Base-by-base conservation (phyloP, 129 eudicot genomes). In the Logfia minima region DNA sequence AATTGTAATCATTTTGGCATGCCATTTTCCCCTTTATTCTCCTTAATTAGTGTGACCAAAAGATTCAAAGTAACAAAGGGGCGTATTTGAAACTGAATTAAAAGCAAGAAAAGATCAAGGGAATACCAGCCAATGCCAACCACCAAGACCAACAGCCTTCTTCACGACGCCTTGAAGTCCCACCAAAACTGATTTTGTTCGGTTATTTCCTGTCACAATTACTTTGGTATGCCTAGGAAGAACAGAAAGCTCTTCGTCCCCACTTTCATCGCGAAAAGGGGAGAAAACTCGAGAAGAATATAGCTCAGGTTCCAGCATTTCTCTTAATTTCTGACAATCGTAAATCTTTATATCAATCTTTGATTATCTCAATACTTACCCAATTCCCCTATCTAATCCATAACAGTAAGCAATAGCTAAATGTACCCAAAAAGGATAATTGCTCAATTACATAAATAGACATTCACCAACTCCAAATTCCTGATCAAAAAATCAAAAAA, bases 121-220 rank as follows among this genome's bases (percentile, higher is more conserved):
- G 58, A 73, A 29, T 93, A 93, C 98, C 98, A 93, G 97, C 98
- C 98, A 93, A 86, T 93, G 98, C 98, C 98, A 93, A 65, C 98
- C 98, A 81, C 98, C 98, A 77, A 93, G 96, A 66, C 98, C 98
- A 87, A 93, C 98, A 82, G 98, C 98, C 86, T 92, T 92, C 96
- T 92, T 92, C 66, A 92, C 98, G 66, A 92, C 96, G 43, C 98
- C 98, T 90, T 92, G 98, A 78, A 93, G 83, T 61, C 98, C 98
- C 83, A 93, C 98, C 87, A 93, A 86, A 79, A 93, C 98, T 41
- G 96, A 90, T 85, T 93, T 93, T 75, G 98, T 93, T 83, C 98
- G 80, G 81, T 93, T 93, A 72, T 93, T 93, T 35, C 98, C 98
- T 0, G 98, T 93, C 71, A 93, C 98, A 83, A 93, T 82, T 41